Conservation (phyloP, 345 rosid species). For the Toxicodendron radicans region DNA sequence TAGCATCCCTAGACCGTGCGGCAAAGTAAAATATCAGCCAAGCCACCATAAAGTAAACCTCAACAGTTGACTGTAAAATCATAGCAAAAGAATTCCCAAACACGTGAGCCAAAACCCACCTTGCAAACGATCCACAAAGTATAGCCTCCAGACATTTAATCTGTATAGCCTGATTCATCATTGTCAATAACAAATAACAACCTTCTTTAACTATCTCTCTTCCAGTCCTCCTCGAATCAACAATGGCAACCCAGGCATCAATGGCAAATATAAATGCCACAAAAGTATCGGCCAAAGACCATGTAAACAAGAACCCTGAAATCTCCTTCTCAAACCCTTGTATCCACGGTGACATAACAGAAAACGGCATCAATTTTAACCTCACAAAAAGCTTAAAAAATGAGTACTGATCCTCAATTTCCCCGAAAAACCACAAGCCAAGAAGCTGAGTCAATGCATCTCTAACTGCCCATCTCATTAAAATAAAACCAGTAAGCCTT, state of each 20-base stretch:
- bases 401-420: constrained; percentile 83
- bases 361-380: constrained; percentile 91
- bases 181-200: constrained; percentile 60
- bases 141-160: constrained; percentile 79
- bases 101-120: constrained; percentile 51
- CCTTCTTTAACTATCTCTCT: constrained; percentile 92
- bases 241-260: constrained; percentile 84
- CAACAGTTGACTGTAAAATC: constrained; percentile 65
- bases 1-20: constrained; percentile 71
- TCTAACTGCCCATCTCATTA: constrained; percentile 91
- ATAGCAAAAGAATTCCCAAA: constrained; percentile 62
- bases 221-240: constrained; percentile 80
- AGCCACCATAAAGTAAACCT: constrained; percentile 86
- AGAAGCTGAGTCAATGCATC: constrained; percentile 85
- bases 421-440: constrained; percentile 87
- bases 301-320: constrained; percentile 77
- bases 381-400: constrained; percentile 82
- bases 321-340: constrained; percentile 81
- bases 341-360: constrained; percentile 80
- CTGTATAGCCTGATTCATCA: constrained; percentile 77
- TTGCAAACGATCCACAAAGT: constrained; percentile 69
- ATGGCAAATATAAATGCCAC: constrained; percentile 65
- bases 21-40: constrained; percentile 86
- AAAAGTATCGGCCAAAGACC: constrained; percentile 78
- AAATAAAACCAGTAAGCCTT: constrained; percentile 77